Conservation (phyloP, 805 yeast genomes). For the Komagataella kurtzmanii region DNA sequence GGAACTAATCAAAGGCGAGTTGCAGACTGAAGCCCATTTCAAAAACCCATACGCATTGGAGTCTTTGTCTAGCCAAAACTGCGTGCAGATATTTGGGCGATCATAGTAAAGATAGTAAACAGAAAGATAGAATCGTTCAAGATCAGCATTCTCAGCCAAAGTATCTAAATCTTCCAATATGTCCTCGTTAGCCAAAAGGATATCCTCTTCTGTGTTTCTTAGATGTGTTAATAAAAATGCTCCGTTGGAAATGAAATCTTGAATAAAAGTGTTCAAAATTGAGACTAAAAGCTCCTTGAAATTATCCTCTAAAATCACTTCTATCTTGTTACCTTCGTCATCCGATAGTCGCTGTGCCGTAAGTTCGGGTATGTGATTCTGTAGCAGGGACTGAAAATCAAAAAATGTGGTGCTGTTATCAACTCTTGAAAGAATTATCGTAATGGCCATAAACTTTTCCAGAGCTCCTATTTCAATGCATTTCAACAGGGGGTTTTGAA, state of each 20-base stretch:
- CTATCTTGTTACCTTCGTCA: conserved; percentile 16
- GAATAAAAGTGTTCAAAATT: conserved; percentile 36
- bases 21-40: conserved; percentile 74
- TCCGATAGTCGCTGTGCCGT: conserved; percentile 39
- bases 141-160: conserved; percentile 62
- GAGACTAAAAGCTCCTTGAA: conserved; percentile 23
- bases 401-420: conserved; percentile 32
- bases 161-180: conserved; percentile 30
- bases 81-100: conserved; percentile 40
- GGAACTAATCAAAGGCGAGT: conserved; percentile 70
- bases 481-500: conserved; percentile 44
- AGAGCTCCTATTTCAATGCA: conserved; percentile 55
- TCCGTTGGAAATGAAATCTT: conserved; percentile 43
- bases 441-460: conserved; percentile 57
- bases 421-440: conserved; percentile 24
- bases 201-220: conserved; percentile 66
- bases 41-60: conserved; percentile 68
- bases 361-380: conserved; percentile 50
- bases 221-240: conserved; percentile 55
- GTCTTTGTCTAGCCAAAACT: conserved; percentile 59
- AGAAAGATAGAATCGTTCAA: conserved; percentile 77
- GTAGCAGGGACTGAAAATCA: conserved; percentile 54
- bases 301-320: conserved; percentile 12
- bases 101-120: conserved; percentile 54
- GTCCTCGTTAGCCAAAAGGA: conserved; percentile 36